Percentiles rank a stretch among this genome's conserved stretches.
phyloP scores from a whole-genome alignment of 768 basidiomycete species.

The Sporobolomyces roseus region DNA sequence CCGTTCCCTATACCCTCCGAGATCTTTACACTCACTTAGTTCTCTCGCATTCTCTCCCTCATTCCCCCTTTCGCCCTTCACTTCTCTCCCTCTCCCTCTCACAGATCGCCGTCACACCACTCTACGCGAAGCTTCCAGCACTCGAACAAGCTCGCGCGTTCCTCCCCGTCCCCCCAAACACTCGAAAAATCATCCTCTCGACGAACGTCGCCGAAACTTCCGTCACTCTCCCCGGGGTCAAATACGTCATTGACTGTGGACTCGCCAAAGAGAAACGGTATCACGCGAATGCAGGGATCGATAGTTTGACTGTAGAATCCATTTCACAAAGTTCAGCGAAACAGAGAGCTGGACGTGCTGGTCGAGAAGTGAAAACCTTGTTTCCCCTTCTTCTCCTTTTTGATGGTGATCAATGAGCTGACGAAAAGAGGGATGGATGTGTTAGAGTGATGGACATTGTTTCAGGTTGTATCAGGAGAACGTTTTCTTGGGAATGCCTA shows the following conservation, averaged over 20 bases:
- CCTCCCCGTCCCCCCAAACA: slow-evolving; percentile 59
- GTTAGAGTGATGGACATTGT: slow-evolving; percentile 73
- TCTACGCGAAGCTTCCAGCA: slow-evolving; percentile 81
- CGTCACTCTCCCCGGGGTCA: slow-evolving; percentile 92
- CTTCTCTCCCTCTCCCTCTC: too few species aligned
- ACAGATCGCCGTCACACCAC: slow-evolving; percentile 69
- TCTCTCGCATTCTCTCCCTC: too few species aligned
- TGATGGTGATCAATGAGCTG: too few species aligned
- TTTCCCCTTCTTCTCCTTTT: too few species aligned
- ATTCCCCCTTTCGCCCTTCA: too few species aligned
- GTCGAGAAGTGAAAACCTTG: slow-evolving; percentile 65
- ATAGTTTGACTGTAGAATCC: slow-evolving; percentile 73
- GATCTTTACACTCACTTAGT: too few species aligned
- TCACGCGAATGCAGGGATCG: slow-evolving; percentile 61
- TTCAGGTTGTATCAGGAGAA: slow-evolving; percentile 88
- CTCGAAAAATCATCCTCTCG: slow-evolving; percentile 86
- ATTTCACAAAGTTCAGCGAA: slow-evolving; percentile 82
- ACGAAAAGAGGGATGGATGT: background rate
- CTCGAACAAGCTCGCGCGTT: slow-evolving; percentile 77
- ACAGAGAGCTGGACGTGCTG: slow-evolving; percentile 89
- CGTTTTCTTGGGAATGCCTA: slow-evolving; percentile 63
- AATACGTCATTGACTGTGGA: slow-evolving; percentile 92
- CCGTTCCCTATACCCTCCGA: too few species aligned
- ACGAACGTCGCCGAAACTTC: slow-evolving; percentile 98
- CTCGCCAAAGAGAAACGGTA: slow-evolving; percentile 93